Percentiles rank a stretch among this genome's conserved stretches.
Evolutionary conservation across 2,329 filamentous ascomycete species (phyloP).

Genomic region (Neonectria coccinea): DNA sequence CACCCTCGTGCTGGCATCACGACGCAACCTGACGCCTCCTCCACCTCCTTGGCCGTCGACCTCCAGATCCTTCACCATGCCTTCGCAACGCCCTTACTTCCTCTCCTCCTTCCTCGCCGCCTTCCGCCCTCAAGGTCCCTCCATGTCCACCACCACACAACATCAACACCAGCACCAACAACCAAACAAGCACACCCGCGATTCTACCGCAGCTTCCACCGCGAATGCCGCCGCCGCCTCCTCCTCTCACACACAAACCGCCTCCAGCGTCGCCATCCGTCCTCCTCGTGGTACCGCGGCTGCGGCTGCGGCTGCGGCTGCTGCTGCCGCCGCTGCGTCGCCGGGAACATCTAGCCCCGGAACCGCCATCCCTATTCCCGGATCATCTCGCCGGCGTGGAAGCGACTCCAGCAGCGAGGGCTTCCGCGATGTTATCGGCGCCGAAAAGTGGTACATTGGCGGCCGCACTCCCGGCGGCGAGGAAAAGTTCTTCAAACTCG

Average conservation of each 20-base stretch:
- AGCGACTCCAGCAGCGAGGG: slow-evolving; percentile 82
- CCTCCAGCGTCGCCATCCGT: slow-evolving; percentile 48
- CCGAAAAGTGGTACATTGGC: slow-evolving; percentile 86
- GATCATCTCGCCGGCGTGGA: slow-evolving; percentile 66
- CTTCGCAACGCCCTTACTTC: slow-evolving; percentile 67
- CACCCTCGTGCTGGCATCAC: slow-evolving; percentile 11
- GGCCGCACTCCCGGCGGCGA: slow-evolving; percentile 81
- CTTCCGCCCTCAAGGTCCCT: slow-evolving; percentile 59
- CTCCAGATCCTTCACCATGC: slow-evolving; percentile 51
- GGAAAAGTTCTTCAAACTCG: slow-evolving; percentile 84
- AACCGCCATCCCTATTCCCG: slow-evolving; percentile 56
- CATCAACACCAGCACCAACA: slow-evolving; percentile 43
- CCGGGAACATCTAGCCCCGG: slow-evolving; percentile 31
- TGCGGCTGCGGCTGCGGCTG: slow-evolving; percentile 20
- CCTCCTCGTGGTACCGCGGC: slow-evolving; percentile 42
- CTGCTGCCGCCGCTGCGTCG: slow-evolving; percentile 32
- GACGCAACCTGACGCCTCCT: not conserved
- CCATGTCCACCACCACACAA: slow-evolving; percentile 49
- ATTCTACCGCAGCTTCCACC: slow-evolving; percentile 44
- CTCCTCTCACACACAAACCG: slow-evolving; percentile 43
- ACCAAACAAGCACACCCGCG: slow-evolving; percentile 53
- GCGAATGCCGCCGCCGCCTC: slow-evolving; percentile 36
- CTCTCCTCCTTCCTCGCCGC: slow-evolving; percentile 68
- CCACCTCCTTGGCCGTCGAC: not conserved
- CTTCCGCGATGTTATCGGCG: slow-evolving; percentile 77